These are phyloP conservation scores for Passiflora organensis DNA, from an alignment of 345 rosid genomes.

Conservation along the genomic window DNA sequence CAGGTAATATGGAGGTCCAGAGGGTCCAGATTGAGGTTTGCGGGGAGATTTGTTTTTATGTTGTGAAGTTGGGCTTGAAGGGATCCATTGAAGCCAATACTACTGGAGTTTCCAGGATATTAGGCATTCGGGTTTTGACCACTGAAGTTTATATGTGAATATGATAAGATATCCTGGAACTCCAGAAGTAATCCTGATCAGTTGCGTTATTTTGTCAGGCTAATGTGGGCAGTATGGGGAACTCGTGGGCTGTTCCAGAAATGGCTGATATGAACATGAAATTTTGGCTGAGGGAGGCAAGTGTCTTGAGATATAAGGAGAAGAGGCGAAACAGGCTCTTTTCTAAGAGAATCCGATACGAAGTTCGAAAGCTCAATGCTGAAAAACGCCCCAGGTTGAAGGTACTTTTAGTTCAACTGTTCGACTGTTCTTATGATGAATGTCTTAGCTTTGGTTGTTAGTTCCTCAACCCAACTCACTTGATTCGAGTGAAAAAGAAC, in stretches of 20 bases:
- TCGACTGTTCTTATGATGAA: too few relatives aligned
- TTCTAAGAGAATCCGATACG: slow-evolving; percentile 71
- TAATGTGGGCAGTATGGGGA: slow-evolving; percentile 26
- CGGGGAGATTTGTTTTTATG: too few relatives aligned
- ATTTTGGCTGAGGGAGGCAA: slow-evolving; percentile 67
- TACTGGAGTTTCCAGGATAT: too few relatives aligned
- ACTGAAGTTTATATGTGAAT: too few relatives aligned
- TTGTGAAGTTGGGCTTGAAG: too few relatives aligned
- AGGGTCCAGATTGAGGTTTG: too few relatives aligned
- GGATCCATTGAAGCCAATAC: too few relatives aligned
- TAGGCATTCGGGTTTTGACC: too few relatives aligned
- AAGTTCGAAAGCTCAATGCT: slow-evolving; percentile 92
- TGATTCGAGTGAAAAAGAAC: too few relatives aligned
- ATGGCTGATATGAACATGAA: slow-evolving; percentile 17
- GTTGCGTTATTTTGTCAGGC: slow-evolving; percentile 37
- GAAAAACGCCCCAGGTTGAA: slow-evolving; percentile 90
- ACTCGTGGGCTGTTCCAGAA: slow-evolving; percentile 61
- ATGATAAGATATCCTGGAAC: background rate
- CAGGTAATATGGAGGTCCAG: too few relatives aligned
- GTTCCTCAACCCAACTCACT: too few relatives aligned
- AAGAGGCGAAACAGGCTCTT: slow-evolving; percentile 84
- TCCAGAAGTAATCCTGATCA: background rate
- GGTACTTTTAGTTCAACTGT: slow-evolving; percentile 26
- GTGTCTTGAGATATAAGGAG: slow-evolving; percentile 86
- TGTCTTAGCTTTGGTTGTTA: too few relatives aligned